A percentile compares a stretch with the other conserved stretches of the same genome.
Evolutionary conservation across 2,329 filamentous ascomycete species (phyloP).

Genomic region (Phyllosticta citrichinensis): DNA sequence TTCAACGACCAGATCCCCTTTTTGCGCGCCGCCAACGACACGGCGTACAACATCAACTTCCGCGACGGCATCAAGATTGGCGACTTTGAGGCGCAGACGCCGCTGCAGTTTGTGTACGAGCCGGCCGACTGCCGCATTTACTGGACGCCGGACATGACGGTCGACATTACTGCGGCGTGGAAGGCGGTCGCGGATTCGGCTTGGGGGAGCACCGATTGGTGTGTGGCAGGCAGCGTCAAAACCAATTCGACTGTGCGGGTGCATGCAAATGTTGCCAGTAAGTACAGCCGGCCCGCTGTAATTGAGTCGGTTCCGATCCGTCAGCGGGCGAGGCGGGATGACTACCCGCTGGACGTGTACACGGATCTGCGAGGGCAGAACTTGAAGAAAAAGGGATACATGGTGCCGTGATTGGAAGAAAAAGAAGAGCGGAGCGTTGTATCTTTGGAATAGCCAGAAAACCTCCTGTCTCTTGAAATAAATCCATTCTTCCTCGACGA

Average conservation of each 20-base stretch:
- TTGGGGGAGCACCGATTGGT: slow-evolving; percentile 23
- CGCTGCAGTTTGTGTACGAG: slow-evolving; percentile 54
- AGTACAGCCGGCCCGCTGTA: slow-evolving; percentile 14
- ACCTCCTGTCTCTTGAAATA: background rate
- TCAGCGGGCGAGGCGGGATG: slow-evolving; percentile 18
- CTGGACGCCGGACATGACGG: slow-evolving; percentile 48
- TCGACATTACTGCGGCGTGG: slow-evolving; percentile 46
- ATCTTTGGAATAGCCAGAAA: background rate
- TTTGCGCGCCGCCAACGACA: slow-evolving; percentile 19
- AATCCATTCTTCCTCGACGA: background rate
- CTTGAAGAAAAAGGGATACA: background rate
- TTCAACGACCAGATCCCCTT: slow-evolving; percentile 24
- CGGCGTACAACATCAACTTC: slow-evolving; percentile 26
- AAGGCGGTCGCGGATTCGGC: slow-evolving; percentile 29
- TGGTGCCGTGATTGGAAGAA: slow-evolving; percentile 1
- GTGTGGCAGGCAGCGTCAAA: slow-evolving; percentile 22
- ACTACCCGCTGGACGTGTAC: slow-evolving; percentile 27
- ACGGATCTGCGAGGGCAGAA: slow-evolving; percentile 16
- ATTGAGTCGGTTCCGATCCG: slow-evolving; percentile 20
- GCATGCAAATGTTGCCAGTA: slow-evolving; percentile 11
- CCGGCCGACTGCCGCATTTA: slow-evolving; percentile 52
- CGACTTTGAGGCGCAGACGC: slow-evolving; percentile 28
- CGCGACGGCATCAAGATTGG: slow-evolving; percentile 34
- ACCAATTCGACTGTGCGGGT: slow-evolving; percentile 13
- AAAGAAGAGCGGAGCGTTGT: background rate